Conservation (phyloP, 768 basidiomycete species). For the Boletus bicolor region DNA sequence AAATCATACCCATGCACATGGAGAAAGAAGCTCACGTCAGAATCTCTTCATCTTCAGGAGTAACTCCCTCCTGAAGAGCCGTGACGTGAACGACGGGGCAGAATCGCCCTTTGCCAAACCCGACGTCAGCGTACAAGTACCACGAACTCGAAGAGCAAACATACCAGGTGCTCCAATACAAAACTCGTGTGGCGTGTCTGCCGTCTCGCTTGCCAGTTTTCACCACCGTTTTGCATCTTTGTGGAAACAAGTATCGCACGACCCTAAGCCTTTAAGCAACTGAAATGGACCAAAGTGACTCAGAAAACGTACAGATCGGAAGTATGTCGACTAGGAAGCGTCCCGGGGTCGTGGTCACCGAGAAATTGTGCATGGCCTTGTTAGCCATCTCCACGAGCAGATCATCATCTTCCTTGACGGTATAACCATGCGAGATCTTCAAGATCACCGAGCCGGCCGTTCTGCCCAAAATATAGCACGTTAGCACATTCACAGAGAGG, state of each 20-base stretch:
- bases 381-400: slow-evolving; percentile 31
- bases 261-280: neutral
- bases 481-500: neutral
- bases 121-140: neutral
- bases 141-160: neutral
- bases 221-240: slow-evolving; percentile 6
- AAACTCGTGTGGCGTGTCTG: neutral
- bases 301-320: slow-evolving; percentile 4
- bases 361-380: slow-evolving; percentile 17
- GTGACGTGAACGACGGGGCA: slow-evolving; percentile 13
- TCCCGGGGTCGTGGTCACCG: slow-evolving; percentile 1
- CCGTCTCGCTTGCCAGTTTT: slow-evolving; percentile 2
- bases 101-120: slow-evolving; percentile 11
- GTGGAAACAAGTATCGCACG: slow-evolving; percentile 21
- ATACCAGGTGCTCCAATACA: slow-evolving; percentile 15
- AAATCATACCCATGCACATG: slow-evolving; percentile 16
- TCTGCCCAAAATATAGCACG: slow-evolving; percentile 18
- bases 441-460: slow-evolving; percentile 34
- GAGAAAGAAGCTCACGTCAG: slow-evolving; percentile 17
- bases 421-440: slow-evolving; percentile 36
- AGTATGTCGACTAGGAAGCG: slow-evolving; percentile 11
- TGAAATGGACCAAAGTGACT: neutral
- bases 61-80: slow-evolving; percentile 6
- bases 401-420: slow-evolving; percentile 30
- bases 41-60: slow-evolving; percentile 9